Percentiles rank a stretch among this genome's conserved stretches.
phyloP scores from a whole-genome alignment of 2,329 filamentous ascomycete species.

The Didymella pinodella region DNA sequence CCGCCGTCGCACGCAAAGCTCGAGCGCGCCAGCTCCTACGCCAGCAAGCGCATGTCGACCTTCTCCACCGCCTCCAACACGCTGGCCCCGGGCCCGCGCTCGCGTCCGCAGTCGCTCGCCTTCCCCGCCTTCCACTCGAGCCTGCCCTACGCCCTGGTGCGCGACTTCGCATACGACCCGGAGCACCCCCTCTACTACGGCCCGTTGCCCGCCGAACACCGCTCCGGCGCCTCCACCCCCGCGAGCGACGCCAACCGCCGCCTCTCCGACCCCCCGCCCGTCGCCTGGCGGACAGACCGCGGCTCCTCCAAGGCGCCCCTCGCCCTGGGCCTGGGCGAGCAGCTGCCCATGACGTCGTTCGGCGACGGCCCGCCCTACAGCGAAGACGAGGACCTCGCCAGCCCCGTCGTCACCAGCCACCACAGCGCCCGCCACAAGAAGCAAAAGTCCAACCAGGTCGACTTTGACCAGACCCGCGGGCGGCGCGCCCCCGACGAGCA shows the following conservation, averaged over 20 bases:
- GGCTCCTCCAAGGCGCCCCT: constrained; percentile 43
- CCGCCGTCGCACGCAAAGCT: constrained; percentile 60
- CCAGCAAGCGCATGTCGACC: constrained; percentile 82
- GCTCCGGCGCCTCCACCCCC: constrained; percentile 86
- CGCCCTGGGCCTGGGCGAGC: constrained; percentile 59
- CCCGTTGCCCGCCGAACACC: constrained; percentile 74
- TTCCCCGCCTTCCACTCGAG: constrained; percentile 87
- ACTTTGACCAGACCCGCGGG: constrained; percentile 51
- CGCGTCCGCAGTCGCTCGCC: constrained; percentile 80
- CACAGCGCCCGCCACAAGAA: constrained; percentile 76
- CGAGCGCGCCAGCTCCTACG: constrained; percentile 72
- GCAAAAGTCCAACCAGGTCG: constrained; percentile 64
- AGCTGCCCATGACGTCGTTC: constrained; percentile 83
- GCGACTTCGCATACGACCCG: constrained; percentile 91
- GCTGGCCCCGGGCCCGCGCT: constrained; percentile 60
- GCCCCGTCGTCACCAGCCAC: constrained; percentile 78
- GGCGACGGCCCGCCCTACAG: constrained; percentile 86
- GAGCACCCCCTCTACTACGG: constrained; percentile 92
- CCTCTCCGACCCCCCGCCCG: constrained; percentile 80
- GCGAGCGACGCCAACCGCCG: constrained; percentile 76
- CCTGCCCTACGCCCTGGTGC: constrained; percentile 85
- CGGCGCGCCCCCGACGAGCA: constrained; percentile 44
- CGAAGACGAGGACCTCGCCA: constrained; percentile 93
- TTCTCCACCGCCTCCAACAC: constrained; percentile 75
- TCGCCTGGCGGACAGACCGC: constrained; percentile 73